A percentile compares a stretch with the other conserved stretches of the same genome.
phyloP scores from a whole-genome alignment of 495 filamentous ascomycete species.

The Podospora comata region DNA sequence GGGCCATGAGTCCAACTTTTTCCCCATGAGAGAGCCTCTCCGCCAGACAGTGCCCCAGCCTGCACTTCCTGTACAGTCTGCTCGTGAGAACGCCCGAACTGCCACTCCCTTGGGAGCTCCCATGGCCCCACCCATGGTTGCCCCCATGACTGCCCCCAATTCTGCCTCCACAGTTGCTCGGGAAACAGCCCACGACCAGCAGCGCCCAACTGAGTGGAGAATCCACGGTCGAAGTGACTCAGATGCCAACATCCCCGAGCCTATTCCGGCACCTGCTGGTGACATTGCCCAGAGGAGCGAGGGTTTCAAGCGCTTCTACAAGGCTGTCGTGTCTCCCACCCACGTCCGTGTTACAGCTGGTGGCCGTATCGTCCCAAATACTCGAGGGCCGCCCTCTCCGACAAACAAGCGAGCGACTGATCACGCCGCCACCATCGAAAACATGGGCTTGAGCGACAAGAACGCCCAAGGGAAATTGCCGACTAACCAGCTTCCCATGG shows the following conservation, averaged over 20 bases:
- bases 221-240: slow-evolving; percentile 42
- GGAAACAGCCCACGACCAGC: slow-evolving; percentile 10
- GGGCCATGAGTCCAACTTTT: slow-evolving; percentile 2
- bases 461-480: slow-evolving; percentile 21
- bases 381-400: slow-evolving; percentile 45
- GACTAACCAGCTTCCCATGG: slow-evolving; percentile 9
- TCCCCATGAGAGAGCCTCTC: neutral
- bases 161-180: neutral
- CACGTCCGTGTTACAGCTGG: slow-evolving; percentile 56
- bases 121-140: too few relatives aligned
- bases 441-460: slow-evolving; percentile 19
- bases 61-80: slow-evolving; percentile 2
- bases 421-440: slow-evolving; percentile 20
- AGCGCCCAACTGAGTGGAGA: slow-evolving; percentile 35
- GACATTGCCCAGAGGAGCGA: slow-evolving; percentile 46
- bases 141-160: too few relatives aligned
- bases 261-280: slow-evolving; percentile 46
- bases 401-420: slow-evolving; percentile 43
- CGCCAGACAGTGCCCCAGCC: slow-evolving; percentile 9
- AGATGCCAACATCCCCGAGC: slow-evolving; percentile 36
- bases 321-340: slow-evolving; percentile 53
- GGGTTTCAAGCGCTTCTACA: slow-evolving; percentile 56
- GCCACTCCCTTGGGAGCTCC: too few relatives aligned
- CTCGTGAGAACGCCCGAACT: neutral
- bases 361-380: slow-evolving; percentile 56